Base-by-base conservation (phyloP, 2,329 filamentous ascomycete species). In the Colletotrichum godetiae region DNA sequence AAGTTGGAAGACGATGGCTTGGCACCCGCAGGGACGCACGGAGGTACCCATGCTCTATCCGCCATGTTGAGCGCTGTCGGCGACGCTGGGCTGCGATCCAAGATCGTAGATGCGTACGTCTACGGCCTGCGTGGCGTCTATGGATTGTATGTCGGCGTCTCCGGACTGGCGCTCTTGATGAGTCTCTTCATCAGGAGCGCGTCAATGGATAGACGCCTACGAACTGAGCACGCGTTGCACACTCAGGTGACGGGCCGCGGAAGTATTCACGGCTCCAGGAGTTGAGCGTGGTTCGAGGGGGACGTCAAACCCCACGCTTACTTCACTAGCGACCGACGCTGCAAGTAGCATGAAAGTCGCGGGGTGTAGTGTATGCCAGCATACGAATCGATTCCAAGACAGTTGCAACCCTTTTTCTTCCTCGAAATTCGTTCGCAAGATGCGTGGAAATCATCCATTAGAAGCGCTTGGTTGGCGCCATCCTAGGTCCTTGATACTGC, bases 31-130 rank as follows among this genome's bases (percentile, higher is more conserved):
- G n/a, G n/a, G 2, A 15, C 31, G 53, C 10, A 42, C 19, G 12
- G 46, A 22, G 29, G 29, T 67, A 19, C 10, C 0, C 5, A 55
- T 15, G 7, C 29, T 53, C 3, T 60, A 22, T 6, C n/a, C 13
- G 15, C 29, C 13, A 42, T 67, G 5, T 55, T 67, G 1, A n/a
- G 7, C 11, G 6, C 37, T n/a, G 19, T 46, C 5, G 15, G 2
- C 0, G 4, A 67, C 5, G 0, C 29, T 7, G 31, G n/a, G n/a
- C 5, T 60, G 10, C 4, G 11, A 27, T 33, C 6, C 12, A 67
- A 61, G 27, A 67, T 67, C n/a, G 8, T 67, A 13, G 42, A 67
- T 53, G 22, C 19, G 13, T 67, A 67, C 4, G 5, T 67, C 4
- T 53, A 55, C 13, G 12, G 42, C 56, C 49, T 67, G n/a, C 10